A percentile compares a stretch with the other conserved stretches of the same genome.
Evolutionary conservation across 257 asterid species (phyloP).

Genomic region (Euphrasia confusa): DNA sequence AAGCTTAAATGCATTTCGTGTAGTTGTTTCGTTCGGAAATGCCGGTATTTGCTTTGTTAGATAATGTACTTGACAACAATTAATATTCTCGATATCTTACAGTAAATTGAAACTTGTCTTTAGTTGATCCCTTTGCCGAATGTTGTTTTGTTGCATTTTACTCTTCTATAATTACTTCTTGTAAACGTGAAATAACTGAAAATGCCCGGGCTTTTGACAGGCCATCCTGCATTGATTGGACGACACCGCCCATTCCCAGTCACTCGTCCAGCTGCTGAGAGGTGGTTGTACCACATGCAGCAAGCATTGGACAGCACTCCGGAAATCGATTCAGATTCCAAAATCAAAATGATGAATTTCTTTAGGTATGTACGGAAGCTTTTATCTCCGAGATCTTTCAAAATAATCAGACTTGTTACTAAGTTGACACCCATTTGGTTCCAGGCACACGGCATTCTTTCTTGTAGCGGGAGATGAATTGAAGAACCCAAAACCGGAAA

Average conservation of each 20-base stretch:
- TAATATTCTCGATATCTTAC: conserved; percentile 1
- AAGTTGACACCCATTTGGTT: not conserved
- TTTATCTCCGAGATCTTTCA: conserved; percentile 7
- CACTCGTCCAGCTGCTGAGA: conserved; percentile 83
- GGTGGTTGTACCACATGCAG: conserved; percentile 98
- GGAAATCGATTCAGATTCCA: conserved; percentile 71
- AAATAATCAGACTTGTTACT: not conserved
- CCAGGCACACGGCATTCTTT: conserved; percentile 95
- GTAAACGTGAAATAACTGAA: not conserved
- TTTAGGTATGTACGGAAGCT: conserved; percentile 48
- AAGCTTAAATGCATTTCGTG: conserved; percentile 1
- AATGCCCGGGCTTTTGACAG: conserved; percentile 31
- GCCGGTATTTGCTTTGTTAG: not conserved
- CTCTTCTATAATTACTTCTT: not conserved
- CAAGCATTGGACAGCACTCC: conserved; percentile 58
- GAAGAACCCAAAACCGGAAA: conserved; percentile 53
- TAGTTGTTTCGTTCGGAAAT: not conserved
- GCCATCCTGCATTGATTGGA: conserved; percentile 94
- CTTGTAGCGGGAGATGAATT: conserved; percentile 90
- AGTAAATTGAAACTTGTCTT: not conserved
- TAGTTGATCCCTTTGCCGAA: conserved; percentile 6
- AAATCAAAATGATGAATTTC: conserved; percentile 73
- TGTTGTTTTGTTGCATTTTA: not conserved
- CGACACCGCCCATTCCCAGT: conserved; percentile 96
- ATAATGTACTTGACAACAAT: not conserved